Base-by-base conservation (phyloP, 108 stramenopile genomes). In the Cyclotella cryptica region DNA sequence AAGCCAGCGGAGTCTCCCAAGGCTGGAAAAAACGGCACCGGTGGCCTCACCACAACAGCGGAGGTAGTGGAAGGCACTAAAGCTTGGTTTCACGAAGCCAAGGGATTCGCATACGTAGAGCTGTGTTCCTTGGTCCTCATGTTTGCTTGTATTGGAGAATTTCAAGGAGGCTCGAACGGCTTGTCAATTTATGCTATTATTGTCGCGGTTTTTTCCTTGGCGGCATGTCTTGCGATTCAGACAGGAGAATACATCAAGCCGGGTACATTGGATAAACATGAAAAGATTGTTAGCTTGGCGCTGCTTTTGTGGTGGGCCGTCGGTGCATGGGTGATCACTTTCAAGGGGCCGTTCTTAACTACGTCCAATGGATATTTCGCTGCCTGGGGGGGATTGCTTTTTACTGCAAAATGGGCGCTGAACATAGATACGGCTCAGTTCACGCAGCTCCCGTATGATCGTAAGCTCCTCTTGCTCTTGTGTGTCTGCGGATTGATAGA, bases 281-380 rank as follows among this genome's bases (percentile, higher is more conserved):
- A 81, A 53, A 81, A 81, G 61, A 67, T 59, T 14, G 68, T 66
- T 43, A 75, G 74, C 47, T 74, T 81, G 18, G 72, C 82, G 40
- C 46, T 87, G 27, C 85, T 89, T 47, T 42, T 83, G 0, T 91
- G 90, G 90, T 83, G 82, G 67, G 71, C 74, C 15, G 60, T 89
- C 22, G 88, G 84, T 14, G 81, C 86, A 22, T 74, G 90, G 29
- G 57, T 91, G 14, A 69, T 91, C 40, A 91, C 83, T 14, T 84
- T 84, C 49, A 47, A 40, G 42, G 68, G 27, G 0, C 83, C 83
- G n/a, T 84, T 80, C 47, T 35, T 60, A 14, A 24, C 45, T 21
- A 80, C 79, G 7, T 54, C 60, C 12, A 84, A 84, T 29, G 83
- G 83, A 14, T 84, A 79, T 39, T 84, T 84, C 29, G 30, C 74